phyloP scores from a whole-genome alignment of 2,329 filamentous ascomycete species.

The Talaromyces pinophilus region DNA sequence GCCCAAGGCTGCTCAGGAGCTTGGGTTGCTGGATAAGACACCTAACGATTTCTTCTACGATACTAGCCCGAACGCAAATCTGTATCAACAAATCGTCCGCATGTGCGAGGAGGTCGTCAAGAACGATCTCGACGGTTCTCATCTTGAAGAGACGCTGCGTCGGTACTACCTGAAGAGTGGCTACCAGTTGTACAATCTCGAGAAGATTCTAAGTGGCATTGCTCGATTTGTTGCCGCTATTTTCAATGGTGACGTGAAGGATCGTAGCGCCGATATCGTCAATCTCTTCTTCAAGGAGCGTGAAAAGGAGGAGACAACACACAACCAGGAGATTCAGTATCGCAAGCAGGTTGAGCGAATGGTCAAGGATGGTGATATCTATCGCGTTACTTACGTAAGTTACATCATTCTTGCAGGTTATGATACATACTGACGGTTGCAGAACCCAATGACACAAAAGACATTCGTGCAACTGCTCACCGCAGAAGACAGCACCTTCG shows the following conservation, averaged over 20 bases:
- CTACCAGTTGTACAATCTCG: conserved; percentile 91
- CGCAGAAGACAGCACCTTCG: conserved; percentile 76
- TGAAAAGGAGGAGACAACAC: conserved; percentile 80
- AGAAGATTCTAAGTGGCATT: conserved; percentile 80
- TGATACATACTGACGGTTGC: not conserved
- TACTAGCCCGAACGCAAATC: conserved; percentile 65
- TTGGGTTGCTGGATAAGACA: conserved; percentile 80
- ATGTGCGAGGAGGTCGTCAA: conserved; percentile 85
- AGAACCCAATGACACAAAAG: conserved; percentile 68
- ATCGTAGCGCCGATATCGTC: conserved; percentile 89
- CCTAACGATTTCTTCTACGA: conserved; percentile 72
- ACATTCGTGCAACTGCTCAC: conserved; percentile 81
- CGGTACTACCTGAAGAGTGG: conserved; percentile 89
- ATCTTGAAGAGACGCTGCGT: conserved; percentile 86
- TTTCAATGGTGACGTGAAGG: conserved; percentile 81
- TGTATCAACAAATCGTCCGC: conserved; percentile 81
- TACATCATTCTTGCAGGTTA: not conserved
- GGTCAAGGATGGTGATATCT: conserved; percentile 89
- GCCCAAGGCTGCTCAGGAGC: conserved; percentile 76
- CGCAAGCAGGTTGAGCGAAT: conserved; percentile 90
- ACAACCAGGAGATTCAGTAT: conserved; percentile 84
- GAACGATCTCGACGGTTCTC: conserved; percentile 75
- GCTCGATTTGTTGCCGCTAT: conserved; percentile 80
- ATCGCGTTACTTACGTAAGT: conserved; percentile 87
- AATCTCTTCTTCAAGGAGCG: conserved; percentile 82